Percentiles rank a stretch among this genome's conserved stretches.
Evolutionary conservation across 305 asterid genomes (phyloP).

Genomic region (Solanum hybrid): DNA sequence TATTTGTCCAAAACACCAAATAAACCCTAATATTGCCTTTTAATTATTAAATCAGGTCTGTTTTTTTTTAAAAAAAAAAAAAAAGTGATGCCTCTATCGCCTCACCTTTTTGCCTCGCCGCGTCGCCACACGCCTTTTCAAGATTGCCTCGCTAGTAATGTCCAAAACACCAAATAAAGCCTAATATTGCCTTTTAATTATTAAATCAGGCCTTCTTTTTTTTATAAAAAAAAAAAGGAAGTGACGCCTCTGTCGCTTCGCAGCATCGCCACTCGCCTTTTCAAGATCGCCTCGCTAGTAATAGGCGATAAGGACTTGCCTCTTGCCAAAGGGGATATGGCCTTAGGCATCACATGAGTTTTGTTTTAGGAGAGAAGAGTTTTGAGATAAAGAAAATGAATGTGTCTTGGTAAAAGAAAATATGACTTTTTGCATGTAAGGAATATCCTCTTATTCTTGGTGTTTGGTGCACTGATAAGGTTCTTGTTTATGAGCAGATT

Average conservation of each 20-base stretch:
- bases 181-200: neutral
- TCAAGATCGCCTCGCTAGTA: neutral
- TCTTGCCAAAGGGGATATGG: neutral
- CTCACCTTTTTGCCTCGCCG: neutral
- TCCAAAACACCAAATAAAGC: neutral
- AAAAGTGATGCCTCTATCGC: neutral
- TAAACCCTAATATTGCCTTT: neutral
- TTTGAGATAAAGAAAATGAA: neutral
- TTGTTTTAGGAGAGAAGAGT: neutral
- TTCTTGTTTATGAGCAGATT: neutral
- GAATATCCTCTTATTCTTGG: neutral
- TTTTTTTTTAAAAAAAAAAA: too few species aligned
- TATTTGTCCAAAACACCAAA: neutral
- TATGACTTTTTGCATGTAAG: neutral
- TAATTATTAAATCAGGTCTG: neutral
- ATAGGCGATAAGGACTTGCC: neutral
- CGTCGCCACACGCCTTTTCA: neutral
- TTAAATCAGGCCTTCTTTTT: neutral
- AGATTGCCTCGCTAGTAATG: neutral
- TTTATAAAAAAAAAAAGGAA: too few species aligned
- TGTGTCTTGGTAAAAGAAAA: neutral
- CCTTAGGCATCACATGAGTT: neutral
- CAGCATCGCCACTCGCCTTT: too few species aligned
- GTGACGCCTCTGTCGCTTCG: too few species aligned
- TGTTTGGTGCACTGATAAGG: neutral